Evolutionary conservation across 345 rosid species (phyloP), one percentile per base, ranked within the genome.

Genomic region (Iberis pinnata): DNA sequence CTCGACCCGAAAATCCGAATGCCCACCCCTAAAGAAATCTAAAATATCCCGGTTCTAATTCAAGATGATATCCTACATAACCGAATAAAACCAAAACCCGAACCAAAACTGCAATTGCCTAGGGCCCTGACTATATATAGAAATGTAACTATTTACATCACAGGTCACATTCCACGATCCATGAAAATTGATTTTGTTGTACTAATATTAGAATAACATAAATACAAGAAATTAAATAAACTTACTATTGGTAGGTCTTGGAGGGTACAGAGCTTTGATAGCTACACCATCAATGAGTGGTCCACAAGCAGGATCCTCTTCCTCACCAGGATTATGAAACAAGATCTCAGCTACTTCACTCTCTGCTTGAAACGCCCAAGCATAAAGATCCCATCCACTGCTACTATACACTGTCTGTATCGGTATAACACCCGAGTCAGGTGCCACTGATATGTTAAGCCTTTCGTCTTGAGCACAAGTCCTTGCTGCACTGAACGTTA

Each of bases 391-490:
- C 96, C 98, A 89, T 0, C 92, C 96, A 20, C 60, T 79, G 67
- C 94, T 80, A 51, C 85, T 82, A n/a, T 86, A 89, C 52, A 86
- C 43, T 0, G 95, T 89, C 64, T 89, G 97, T 57, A 86, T 60
- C 4, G 97, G 97, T 15, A 89, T 54, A 38, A 86, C 65, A 0
- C 97, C 93, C 36, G 67, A 80, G 22, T 88, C 89, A 0, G 94
- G 86, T 6, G 94, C 76, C 17, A 83, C 97, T 0, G 95, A 83
- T 11, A 89, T 70, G 50, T 87, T 87, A 9, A 86, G 63, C 8
- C 72, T 76, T 77, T 89, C 96, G 57, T 86, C 90, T 61, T 89
- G 94, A 7, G 95, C 93, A 51, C 94, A 86, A 3, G 95, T 89
- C 24, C 97, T 82, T 11, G 97, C 97, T 3, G 83, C 95, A 38